Conservation (phyloP, 768 basidiomycete genomes). For the Boletus reticuloceps region DNA sequence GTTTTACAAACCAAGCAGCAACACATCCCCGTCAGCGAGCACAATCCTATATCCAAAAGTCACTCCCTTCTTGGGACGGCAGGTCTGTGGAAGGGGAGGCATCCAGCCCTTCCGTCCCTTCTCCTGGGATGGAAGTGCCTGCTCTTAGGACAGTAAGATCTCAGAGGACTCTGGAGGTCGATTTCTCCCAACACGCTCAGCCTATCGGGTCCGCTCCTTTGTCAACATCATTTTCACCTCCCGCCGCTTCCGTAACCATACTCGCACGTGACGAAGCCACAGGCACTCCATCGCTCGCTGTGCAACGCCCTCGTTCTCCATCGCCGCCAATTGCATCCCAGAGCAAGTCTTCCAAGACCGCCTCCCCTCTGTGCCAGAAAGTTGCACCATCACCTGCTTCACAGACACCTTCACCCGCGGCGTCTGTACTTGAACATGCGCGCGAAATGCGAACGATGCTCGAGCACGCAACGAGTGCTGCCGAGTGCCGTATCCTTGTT, state of each 20-base stretch:
- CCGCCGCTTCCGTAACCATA: background rate
- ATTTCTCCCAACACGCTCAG: constrained; percentile 3
- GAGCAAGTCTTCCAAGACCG: constrained; percentile 12
- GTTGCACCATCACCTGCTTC: constrained; percentile 13
- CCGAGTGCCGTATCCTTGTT: constrained; percentile 83
- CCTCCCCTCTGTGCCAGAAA: constrained; percentile 8
- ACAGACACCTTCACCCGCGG: constrained; percentile 18
- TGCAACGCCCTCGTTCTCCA: constrained; percentile 2
- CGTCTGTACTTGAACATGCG: constrained; percentile 43
- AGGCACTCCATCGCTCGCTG: background rate
- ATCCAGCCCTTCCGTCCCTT: background rate
- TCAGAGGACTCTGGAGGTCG: constrained; percentile 5
- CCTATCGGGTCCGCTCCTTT: constrained; percentile 1
- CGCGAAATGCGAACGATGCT: constrained; percentile 69
- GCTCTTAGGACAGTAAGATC: background rate
- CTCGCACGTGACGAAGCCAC: constrained; percentile 4
- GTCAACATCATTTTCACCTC: constrained; percentile 1
- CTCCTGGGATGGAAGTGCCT: constrained; percentile 4
- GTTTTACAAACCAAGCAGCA: constrained; percentile 17
- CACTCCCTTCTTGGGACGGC: constrained; percentile 15
- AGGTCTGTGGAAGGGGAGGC: constrained; percentile 14
- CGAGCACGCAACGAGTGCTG: constrained; percentile 64
- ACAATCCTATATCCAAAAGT: constrained; percentile 25
- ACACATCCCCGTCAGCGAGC: constrained; percentile 24
- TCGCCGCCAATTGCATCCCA: constrained; percentile 5